Conservation (phyloP, 345 rosid genomes). For the Triadica sebifera region DNA sequence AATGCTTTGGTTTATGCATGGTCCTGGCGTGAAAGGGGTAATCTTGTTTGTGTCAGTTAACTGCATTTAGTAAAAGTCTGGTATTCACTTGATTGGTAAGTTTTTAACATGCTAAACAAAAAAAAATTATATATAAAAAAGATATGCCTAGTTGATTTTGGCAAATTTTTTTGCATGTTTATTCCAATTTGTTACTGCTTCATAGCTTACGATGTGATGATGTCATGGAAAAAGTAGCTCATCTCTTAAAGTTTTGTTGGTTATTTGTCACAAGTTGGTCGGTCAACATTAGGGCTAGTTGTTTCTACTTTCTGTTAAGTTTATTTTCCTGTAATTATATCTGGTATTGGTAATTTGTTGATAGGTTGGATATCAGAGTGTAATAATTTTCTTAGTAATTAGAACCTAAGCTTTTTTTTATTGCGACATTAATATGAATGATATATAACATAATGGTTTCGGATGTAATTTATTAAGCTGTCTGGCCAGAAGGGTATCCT, state of each 20-base stretch:
- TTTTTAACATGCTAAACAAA: background rate
- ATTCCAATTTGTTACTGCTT: background rate
- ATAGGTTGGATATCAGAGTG: background rate
- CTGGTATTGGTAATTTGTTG: background rate
- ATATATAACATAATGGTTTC: too few species aligned
- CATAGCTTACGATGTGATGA: background rate
- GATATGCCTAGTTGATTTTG: background rate
- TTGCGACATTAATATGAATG: too few species aligned
- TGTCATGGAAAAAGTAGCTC: background rate
- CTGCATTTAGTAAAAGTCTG: background rate
- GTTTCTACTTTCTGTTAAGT: background rate
- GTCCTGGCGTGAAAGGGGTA: background rate
- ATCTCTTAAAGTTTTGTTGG: background rate
- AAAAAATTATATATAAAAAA: background rate
- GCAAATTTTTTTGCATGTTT: background rate
- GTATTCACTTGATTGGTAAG: background rate
- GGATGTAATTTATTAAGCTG: too few species aligned
- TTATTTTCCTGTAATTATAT: too few species aligned
- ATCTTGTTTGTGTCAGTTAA: constrained; percentile 10
- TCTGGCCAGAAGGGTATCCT: too few species aligned
- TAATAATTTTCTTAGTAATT: background rate
- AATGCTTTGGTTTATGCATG: background rate
- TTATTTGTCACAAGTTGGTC: background rate
- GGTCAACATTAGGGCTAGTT: background rate
- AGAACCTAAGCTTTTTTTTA: background rate